A percentile compares a stretch with the other conserved stretches of the same genome.
Conservation (phyloP, 495 filamentous ascomycete species). For the Penicillium ochrochloron region DNA sequence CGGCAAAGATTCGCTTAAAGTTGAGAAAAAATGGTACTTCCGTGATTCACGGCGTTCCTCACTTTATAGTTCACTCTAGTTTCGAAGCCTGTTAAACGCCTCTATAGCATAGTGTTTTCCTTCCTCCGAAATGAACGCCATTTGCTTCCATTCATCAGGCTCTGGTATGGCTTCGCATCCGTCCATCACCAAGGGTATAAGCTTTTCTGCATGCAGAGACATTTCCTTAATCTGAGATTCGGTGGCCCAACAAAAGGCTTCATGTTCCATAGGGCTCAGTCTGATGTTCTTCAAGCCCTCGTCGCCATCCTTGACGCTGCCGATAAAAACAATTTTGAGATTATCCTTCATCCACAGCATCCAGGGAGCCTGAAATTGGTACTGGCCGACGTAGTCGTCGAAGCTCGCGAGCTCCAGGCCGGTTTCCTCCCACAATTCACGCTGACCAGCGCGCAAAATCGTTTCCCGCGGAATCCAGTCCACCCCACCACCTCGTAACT, state of each 20-base stretch:
- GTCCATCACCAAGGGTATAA: not conserved
- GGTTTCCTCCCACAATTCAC: constrained; percentile 1
- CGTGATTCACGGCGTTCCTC: constrained; percentile 1
- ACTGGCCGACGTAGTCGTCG: constrained; percentile 1
- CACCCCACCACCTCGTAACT: not conserved
- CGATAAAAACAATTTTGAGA: constrained; percentile 1
- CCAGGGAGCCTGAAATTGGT: constrained; percentile 3
- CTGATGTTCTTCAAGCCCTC: constrained; percentile 1
- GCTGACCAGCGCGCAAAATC: not conserved
- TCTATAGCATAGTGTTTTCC: constrained; percentile 2
- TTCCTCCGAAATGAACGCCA: constrained; percentile 4
- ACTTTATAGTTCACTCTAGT: constrained; percentile 4
- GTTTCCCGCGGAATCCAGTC: constrained; percentile 4
- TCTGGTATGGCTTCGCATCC: constrained; percentile 1
- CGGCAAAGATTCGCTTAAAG: constrained; percentile 2
- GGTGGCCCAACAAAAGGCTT: constrained; percentile 3
- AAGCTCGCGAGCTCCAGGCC: constrained; percentile 4
- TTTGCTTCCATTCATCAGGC: constrained; percentile 2
- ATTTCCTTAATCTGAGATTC: constrained; percentile 5
- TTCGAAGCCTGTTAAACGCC: constrained; percentile 3
- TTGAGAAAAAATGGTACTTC: not conserved
- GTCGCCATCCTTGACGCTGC: constrained; percentile 2
- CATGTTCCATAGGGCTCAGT: constrained; percentile 4
- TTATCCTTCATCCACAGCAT: constrained; percentile 3
- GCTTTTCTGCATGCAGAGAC: constrained; percentile 1